Percentiles rank a stretch among this genome's conserved stretches.
Conservation (phyloP, 495 filamentous ascomycete genomes). For the Thozetella sp. region DNA sequence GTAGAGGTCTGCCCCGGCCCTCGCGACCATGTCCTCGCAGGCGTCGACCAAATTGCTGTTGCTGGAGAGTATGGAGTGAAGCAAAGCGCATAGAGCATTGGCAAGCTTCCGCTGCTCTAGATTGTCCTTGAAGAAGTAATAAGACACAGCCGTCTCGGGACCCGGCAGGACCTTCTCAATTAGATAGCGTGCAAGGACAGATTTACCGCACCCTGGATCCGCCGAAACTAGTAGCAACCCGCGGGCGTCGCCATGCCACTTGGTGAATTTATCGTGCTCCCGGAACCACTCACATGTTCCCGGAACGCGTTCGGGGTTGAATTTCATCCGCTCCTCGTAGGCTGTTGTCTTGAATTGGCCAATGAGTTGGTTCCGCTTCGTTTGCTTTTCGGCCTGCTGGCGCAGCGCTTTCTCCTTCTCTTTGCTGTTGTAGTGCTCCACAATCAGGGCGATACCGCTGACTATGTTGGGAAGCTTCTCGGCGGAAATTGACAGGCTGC, state of each 20-base stretch:
- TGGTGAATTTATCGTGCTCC: neutral
- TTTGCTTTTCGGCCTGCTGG: neutral
- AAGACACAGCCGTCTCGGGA: slow-evolving; percentile 19
- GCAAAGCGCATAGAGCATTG: slow-evolving; percentile 30
- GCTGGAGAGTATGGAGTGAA: slow-evolving; percentile 33
- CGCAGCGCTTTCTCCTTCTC: too few species aligned
- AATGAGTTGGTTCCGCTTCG: neutral
- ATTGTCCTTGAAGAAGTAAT: slow-evolving; percentile 50
- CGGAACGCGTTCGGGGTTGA: neutral
- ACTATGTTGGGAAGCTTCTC: too few species aligned
- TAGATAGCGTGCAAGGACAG: slow-evolving; percentile 36
- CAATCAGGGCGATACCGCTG: too few species aligned
- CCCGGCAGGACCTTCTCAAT: slow-evolving; percentile 5
- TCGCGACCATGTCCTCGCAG: too few species aligned
- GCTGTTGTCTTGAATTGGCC: neutral
- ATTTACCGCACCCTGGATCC: slow-evolving; percentile 48
- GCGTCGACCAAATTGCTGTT: slow-evolving; percentile 24
- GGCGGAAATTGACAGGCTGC: neutral
- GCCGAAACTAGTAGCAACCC: slow-evolving; percentile 39
- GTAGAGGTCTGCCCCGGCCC: slow-evolving; percentile 16
- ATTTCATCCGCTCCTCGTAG: neutral
- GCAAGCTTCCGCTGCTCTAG: slow-evolving; percentile 33
- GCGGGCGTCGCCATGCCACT: neutral
- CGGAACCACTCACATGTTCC: slow-evolving; percentile 4
- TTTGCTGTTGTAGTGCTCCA: too few species aligned